Conservation (phyloP, 257 asterid genomes). For the Nicotiana sylvestris region DNA sequence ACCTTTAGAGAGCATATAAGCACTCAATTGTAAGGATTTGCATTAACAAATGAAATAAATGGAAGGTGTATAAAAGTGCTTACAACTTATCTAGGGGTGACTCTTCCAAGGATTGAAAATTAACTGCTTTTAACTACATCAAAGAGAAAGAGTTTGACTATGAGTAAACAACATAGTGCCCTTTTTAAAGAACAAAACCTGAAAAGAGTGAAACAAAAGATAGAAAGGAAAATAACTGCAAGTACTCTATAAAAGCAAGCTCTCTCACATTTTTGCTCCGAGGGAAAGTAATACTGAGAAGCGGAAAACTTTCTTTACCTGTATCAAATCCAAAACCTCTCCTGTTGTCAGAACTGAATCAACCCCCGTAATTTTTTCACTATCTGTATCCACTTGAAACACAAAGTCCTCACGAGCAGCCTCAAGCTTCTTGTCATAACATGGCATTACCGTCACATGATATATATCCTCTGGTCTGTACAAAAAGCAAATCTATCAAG, state of each 20-base stretch:
- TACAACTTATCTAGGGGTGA: constrained; percentile 85
- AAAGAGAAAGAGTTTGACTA: neutral
- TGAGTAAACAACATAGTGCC: neutral
- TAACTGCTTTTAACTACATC: constrained; percentile 71
- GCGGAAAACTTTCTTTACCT: constrained; percentile 40
- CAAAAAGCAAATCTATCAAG: neutral
- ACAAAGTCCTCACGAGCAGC: constrained; percentile 92
- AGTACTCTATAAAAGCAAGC: neutral
- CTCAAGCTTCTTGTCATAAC: constrained; percentile 98
- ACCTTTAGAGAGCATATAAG: constrained; percentile 33
- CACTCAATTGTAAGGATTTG: constrained; percentile 12
- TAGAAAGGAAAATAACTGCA: neutral
- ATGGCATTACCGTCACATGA: constrained; percentile 98
- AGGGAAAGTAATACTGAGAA: neutral
- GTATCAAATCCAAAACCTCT: constrained; percentile 83
- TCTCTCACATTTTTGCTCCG: neutral
- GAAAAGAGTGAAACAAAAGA: neutral
- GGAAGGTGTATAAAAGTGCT: constrained; percentile 17
- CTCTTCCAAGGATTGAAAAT: constrained; percentile 68
- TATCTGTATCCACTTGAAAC: constrained; percentile 53
- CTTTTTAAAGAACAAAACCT: neutral
- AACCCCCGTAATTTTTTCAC: constrained; percentile 69
- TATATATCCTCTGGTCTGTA: constrained; percentile 83
- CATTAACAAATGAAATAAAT: constrained; percentile 1
- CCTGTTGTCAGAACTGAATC: constrained; percentile 96